Evolutionary conservation across 257 asterid genomes (phyloP).

Genomic region (Petunia secreta): DNA sequence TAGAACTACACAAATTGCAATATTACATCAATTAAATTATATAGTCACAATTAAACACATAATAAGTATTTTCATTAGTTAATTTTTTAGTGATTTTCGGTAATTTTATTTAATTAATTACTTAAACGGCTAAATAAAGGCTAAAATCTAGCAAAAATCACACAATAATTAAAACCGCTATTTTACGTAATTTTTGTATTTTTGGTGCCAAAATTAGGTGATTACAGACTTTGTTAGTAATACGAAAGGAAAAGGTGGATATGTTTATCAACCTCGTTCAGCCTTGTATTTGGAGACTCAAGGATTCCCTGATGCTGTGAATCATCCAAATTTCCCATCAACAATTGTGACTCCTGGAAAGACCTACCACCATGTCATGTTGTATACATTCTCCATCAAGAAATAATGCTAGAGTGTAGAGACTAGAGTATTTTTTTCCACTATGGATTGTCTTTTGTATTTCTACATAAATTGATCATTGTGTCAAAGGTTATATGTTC

Average conservation of each 20-base stretch:
- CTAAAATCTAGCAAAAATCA: too few relatives aligned
- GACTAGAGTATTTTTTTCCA: too few relatives aligned
- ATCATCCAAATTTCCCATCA: slow-evolving; percentile 27
- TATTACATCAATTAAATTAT: too few relatives aligned
- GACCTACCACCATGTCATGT: slow-evolving; percentile 1
- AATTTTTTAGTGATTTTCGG: too few relatives aligned
- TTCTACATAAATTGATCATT: background rate
- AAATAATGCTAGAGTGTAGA: background rate
- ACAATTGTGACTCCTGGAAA: slow-evolving; percentile 27
- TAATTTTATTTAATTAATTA: too few relatives aligned
- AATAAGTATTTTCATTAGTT: too few relatives aligned
- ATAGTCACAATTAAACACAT: too few relatives aligned
- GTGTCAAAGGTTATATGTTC: background rate
- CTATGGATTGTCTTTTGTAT: background rate
- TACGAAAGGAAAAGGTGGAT: slow-evolving; percentile 26
- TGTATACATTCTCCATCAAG: slow-evolving; percentile 22
- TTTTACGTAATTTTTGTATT: too few relatives aligned
- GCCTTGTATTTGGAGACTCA: slow-evolving; percentile 27
- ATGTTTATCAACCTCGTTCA: slow-evolving; percentile 20
- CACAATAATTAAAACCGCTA: too few relatives aligned
- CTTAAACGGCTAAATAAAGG: too few relatives aligned
- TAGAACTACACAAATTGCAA: too few relatives aligned
- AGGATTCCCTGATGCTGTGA: slow-evolving; percentile 29
- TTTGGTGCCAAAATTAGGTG: too few relatives aligned
- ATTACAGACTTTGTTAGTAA: background rate